A percentile compares a stretch with the other conserved stretches of the same genome.
These are phyloP conservation scores for Sphaceloma murrayae DNA, from an alignment of 2,329 filamentous ascomycete species.

Conservation along the genomic window DNA sequence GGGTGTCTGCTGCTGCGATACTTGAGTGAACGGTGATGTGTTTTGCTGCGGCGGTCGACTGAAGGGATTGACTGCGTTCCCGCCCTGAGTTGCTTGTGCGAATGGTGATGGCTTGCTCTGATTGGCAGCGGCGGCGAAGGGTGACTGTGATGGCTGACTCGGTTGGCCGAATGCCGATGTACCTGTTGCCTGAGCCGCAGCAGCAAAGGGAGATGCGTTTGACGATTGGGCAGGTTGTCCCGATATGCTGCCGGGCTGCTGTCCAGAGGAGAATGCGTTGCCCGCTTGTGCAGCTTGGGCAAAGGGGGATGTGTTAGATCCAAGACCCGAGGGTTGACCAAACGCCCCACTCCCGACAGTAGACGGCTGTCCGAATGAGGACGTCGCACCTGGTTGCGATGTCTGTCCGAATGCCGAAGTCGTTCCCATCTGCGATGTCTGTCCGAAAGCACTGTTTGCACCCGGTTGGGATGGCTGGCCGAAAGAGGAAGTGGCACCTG, in stretches of 20 bases:
- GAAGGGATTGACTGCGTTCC: slow-evolving; percentile 17
- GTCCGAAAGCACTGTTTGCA: slow-evolving; percentile 19
- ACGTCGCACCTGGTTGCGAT: slow-evolving; percentile 7
- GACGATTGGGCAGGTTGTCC: slow-evolving; percentile 22
- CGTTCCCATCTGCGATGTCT: slow-evolving; percentile 18
- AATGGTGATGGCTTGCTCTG: slow-evolving; percentile 18
- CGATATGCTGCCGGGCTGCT: slow-evolving; percentile 21
- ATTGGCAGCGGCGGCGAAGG: slow-evolving; percentile 17
- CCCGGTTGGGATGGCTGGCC: slow-evolving; percentile 18
- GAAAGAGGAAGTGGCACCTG: slow-evolving; percentile 13
- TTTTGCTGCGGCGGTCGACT: slow-evolving; percentile 18
- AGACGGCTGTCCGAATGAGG: slow-evolving; percentile 18
- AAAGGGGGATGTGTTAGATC: slow-evolving; percentile 22
- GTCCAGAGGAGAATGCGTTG: slow-evolving; percentile 19
- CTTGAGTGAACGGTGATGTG: slow-evolving; percentile 11
- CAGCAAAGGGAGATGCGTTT: slow-evolving; percentile 15
- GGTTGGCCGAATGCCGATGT: slow-evolving; percentile 22
- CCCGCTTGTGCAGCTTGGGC: slow-evolving; percentile 24
- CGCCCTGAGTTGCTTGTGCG: slow-evolving; percentile 16
- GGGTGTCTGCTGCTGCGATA: slow-evolving; percentile 15
- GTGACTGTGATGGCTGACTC: slow-evolving; percentile 19
- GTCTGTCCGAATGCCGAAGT: slow-evolving; percentile 19
- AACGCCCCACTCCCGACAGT: slow-evolving; percentile 11
- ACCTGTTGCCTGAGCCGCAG: slow-evolving; percentile 17
- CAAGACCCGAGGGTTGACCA: slow-evolving; percentile 15